Conservation (phyloP, 139 green algal species). For the Volvox reticuliferus region DNA sequence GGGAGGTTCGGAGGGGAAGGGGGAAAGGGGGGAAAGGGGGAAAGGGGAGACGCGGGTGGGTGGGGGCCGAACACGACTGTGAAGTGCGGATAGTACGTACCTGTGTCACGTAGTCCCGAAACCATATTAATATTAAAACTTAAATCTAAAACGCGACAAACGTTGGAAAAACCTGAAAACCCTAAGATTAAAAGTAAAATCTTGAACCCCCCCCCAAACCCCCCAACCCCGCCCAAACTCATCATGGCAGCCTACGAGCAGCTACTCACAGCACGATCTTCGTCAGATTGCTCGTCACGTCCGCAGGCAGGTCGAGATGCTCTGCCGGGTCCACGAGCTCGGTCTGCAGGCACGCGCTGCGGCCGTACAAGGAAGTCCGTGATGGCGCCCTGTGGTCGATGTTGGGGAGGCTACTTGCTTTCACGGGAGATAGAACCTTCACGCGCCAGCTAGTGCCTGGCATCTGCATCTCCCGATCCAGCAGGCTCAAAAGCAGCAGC, state of each 20-base stretch:
- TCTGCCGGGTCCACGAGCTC: constrained; percentile 12
- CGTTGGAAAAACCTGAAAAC: neutral
- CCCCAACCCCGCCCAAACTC: neutral
- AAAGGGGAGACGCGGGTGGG: no score
- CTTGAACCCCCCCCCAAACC: no score
- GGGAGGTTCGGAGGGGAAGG: no score
- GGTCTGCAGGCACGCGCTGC: constrained; percentile 6
- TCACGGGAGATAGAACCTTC: neutral
- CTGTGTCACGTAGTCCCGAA: neutral
- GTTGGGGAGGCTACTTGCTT: neutral
- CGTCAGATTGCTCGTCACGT: neutral
- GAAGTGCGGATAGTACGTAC: no score
- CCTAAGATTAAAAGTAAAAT: neutral
- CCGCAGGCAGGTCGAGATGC: neutral
- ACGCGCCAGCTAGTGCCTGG: constrained; percentile 43
- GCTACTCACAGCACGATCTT: constrained; percentile 21
- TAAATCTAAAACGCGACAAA: neutral
- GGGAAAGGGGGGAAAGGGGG: no score
- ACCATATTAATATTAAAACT: neutral
- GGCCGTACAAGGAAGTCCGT: neutral
- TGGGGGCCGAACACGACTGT: no score
- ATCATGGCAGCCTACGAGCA: neutral
- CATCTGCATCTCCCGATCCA: constrained; percentile 49
- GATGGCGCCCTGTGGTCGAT: constrained; percentile 2
- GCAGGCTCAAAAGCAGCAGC: constrained; percentile 52